Evolutionary conservation across 2,329 filamentous ascomycete species (phyloP).

Genomic region (Bisporella sp.): DNA sequence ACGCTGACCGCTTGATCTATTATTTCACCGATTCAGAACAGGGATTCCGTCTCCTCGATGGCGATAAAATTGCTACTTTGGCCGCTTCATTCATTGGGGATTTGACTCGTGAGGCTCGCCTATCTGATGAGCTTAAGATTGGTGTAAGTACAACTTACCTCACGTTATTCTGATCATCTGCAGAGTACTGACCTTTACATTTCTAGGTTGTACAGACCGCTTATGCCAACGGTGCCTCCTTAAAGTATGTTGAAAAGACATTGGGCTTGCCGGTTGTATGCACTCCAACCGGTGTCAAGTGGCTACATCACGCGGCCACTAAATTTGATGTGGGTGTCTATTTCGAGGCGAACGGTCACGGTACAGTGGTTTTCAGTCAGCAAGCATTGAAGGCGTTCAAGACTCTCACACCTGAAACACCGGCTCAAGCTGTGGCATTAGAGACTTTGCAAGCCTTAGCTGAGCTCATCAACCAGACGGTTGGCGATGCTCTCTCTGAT

Average conservation of each 20-base stretch:
- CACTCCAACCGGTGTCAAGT: constrained; percentile 94
- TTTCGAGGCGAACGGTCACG: constrained; percentile 97
- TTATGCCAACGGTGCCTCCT: constrained; percentile 94
- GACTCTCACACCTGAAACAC: constrained; percentile 77
- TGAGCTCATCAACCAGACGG: constrained; percentile 95
- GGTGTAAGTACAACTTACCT: constrained; percentile 40
- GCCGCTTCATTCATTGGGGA: constrained; percentile 91
- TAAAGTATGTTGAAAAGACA: constrained; percentile 82
- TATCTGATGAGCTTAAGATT: constrained; percentile 76
- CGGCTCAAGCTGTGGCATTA: constrained; percentile 83
- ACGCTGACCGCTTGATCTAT: constrained; percentile 92
- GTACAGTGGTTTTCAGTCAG: constrained; percentile 89
- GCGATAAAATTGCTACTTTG: constrained; percentile 92
- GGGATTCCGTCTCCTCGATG: constrained; percentile 87
- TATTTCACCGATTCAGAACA: constrained; percentile 82
- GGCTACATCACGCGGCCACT: constrained; percentile 92
- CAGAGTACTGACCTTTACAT: background rate
- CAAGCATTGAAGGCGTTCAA: constrained; percentile 74
- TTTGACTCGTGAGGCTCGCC: constrained; percentile 70
- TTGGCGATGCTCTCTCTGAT: constrained; percentile 92
- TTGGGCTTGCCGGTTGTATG: constrained; percentile 85
- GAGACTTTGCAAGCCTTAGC: constrained; percentile 77
- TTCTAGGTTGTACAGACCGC: constrained; percentile 77
- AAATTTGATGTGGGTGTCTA: constrained; percentile 96
- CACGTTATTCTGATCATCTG: background rate